Base-by-base conservation (phyloP, 2,329 filamentous ascomycete genomes). In the Ustilaginoidea virens region DNA sequence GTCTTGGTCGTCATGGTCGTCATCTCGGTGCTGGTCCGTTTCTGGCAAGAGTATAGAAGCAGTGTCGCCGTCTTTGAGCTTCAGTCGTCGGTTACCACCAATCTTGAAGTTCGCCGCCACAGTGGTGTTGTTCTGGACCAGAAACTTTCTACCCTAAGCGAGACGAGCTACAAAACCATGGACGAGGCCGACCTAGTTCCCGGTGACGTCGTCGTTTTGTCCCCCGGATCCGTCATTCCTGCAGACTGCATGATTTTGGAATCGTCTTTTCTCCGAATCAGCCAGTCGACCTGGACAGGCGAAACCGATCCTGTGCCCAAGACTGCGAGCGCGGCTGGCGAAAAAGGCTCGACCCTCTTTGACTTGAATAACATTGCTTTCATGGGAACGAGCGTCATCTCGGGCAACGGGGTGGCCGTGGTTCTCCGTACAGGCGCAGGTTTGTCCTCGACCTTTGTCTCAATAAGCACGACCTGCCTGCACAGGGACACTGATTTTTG, bases 281-380 rank as follows among this genome's bases (percentile, higher is more conserved):
- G 44, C 19, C 43, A 46, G 28, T 47, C 44, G n/a, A 44, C 41
- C 10, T 46, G 43, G 42, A 48, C 42, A 0, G 45, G 45, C n/a
- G 45, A 48, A 29, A 47, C 33, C 27, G 38, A 37, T 7, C 44
- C 45, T 3, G 41, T 42, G 2, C 29, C 38, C 12, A 48, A 48
- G 31, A 23, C 26, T 2, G 27, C 42, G 2, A 33, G 29, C 10
- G 9, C 16, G 2, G 21, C 14, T 8, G 40, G 37, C 16, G 36
- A 39, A 19, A 46, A 45, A 17, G 34, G 37, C 2, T 28, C 27
- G 7, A 34, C 36, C 0, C 29, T 45, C 5, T 48, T 46, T 17
- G 45, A 48, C 25, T 20, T 45, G 5, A 25, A 25, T 7, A 48
- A 45, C 26, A 33, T 48, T 23, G 42, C 36, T 9, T 39, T 47